Percentiles rank a stretch among this genome's conserved stretches.
Evolutionary conservation across 108 stramenopile genomes (phyloP).

Genomic region (Nitzschia sp.): DNA sequence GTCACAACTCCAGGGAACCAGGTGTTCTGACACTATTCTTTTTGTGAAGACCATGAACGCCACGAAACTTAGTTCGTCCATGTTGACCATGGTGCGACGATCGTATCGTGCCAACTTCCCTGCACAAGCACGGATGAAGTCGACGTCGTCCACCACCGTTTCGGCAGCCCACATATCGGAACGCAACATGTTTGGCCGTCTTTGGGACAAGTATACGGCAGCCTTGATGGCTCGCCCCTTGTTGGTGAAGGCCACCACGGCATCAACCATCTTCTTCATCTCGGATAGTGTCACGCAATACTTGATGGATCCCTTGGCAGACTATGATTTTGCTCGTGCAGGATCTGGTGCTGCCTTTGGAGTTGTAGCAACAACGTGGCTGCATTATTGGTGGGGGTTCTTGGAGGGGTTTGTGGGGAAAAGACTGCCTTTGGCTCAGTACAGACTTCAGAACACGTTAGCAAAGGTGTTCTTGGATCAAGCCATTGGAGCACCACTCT

Average conservation of each 20-base stretch:
- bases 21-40: too few species aligned
- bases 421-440: conserved; percentile 19
- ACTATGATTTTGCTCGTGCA: conserved; percentile 26
- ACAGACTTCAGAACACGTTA: conserved; percentile 37
- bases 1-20: too few species aligned
- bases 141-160: too few species aligned
- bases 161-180: too few species aligned
- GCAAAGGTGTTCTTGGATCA: conserved; percentile 52
- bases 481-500: conserved; percentile 41
- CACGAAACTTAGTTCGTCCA: too few species aligned
- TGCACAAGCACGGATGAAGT: too few species aligned
- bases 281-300: conserved; percentile 41
- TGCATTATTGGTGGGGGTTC: conserved; percentile 58
- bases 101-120: too few species aligned
- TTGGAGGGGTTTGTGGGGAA: conserved; percentile 38
- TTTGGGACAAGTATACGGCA: conserved; percentile 39
- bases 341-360: conserved; percentile 47
- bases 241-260: conserved; percentile 39
- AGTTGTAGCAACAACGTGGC: conserved; percentile 42
- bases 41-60: too few species aligned
- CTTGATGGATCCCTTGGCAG: conserved; percentile 15
- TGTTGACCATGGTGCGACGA: too few species aligned
- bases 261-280: conserved; percentile 43
- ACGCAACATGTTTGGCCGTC: not conserved
- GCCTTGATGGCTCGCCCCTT: conserved; percentile 36